phyloP scores from a whole-genome alignment of 2,329 filamentous ascomycete genomes.

The Verticillium longisporum region DNA sequence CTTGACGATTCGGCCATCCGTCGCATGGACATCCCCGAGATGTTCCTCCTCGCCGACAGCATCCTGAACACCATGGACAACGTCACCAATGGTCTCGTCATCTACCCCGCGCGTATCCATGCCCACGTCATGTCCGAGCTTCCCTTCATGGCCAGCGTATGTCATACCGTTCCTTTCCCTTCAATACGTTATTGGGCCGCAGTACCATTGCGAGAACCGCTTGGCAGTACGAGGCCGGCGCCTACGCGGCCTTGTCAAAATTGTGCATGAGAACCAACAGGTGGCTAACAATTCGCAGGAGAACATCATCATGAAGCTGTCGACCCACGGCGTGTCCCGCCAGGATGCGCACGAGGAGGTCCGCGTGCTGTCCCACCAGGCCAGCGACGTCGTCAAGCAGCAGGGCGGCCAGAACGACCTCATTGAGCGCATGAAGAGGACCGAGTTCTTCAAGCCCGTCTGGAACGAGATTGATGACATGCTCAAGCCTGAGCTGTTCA shows the following conservation, averaged over 20 bases:
- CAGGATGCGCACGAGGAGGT: conserved; percentile 87
- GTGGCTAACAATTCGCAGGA: conserved; percentile 19
- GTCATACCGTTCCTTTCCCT: neutral
- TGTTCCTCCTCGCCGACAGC: conserved; percentile 60
- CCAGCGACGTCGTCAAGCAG: conserved; percentile 51
- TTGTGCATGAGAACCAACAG: neutral
- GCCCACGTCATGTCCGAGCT: conserved; percentile 66
- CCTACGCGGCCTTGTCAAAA: too few species aligned
- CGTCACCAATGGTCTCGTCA: conserved; percentile 60
- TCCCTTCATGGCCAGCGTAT: conserved; percentile 63
- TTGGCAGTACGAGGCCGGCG: too few species aligned
- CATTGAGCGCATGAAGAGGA: conserved; percentile 65
- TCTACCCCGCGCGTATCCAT: conserved; percentile 70
- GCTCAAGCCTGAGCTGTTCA: conserved; percentile 52
- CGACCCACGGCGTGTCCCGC: conserved; percentile 61
- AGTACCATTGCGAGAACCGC: too few species aligned
- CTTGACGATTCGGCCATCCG: conserved; percentile 72
- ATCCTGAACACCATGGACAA: conserved; percentile 63
- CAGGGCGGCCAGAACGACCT: conserved; percentile 21
- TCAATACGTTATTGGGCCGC: too few species aligned
- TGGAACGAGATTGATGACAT: conserved; percentile 62
- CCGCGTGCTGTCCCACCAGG: conserved; percentile 73
- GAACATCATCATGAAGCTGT: conserved; percentile 72
- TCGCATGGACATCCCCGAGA: conserved; percentile 58
- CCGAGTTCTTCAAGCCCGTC: conserved; percentile 69